Conservation (phyloP, 306 rosid species). For the Coriaria nepalensis region DNA sequence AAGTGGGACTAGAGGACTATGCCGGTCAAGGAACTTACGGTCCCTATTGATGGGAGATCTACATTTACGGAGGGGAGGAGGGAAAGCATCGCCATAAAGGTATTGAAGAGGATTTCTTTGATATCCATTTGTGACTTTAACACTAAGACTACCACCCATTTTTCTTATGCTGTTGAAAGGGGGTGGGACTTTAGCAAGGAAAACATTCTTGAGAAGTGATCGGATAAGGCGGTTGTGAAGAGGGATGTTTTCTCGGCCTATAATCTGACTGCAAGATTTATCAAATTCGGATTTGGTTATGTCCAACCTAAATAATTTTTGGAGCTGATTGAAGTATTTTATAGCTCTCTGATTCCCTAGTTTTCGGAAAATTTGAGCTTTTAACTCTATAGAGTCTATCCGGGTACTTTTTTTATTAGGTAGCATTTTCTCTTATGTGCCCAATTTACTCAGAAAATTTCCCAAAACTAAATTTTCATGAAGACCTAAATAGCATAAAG, state of each 20-base stretch:
- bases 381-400: conserved; percentile 56
- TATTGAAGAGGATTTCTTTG: conserved; percentile 33
- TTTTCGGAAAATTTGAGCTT: conserved; percentile 47
- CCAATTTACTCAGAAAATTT: conserved; percentile 12
- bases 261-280: conserved; percentile 38
- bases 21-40: conserved; percentile 35
- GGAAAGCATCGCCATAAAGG: conserved; percentile 31
- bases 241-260: conserved; percentile 67
- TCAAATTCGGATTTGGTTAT: conserved; percentile 63
- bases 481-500: conserved; percentile 21
- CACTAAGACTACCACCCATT: conserved; percentile 23
- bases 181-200: conserved; percentile 61
- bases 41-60: conserved; percentile 37
- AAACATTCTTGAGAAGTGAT: conserved; percentile 63
- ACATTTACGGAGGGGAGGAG: conserved; percentile 33
- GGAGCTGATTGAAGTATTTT: conserved; percentile 60
- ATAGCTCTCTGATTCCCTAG: conserved; percentile 63
- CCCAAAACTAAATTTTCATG: conserved; percentile 17
- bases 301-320: conserved; percentile 49
- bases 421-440: conserved; percentile 23
- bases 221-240: conserved; percentile 70
- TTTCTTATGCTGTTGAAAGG: conserved; percentile 27
- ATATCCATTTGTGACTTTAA: conserved; percentile 32
- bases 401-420: conserved; percentile 42
- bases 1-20: conserved; percentile 35